These are phyloP conservation scores for Talaromyces sp. DNA, from an alignment of 2,329 filamentous ascomycete genomes.

Conservation along the genomic window DNA sequence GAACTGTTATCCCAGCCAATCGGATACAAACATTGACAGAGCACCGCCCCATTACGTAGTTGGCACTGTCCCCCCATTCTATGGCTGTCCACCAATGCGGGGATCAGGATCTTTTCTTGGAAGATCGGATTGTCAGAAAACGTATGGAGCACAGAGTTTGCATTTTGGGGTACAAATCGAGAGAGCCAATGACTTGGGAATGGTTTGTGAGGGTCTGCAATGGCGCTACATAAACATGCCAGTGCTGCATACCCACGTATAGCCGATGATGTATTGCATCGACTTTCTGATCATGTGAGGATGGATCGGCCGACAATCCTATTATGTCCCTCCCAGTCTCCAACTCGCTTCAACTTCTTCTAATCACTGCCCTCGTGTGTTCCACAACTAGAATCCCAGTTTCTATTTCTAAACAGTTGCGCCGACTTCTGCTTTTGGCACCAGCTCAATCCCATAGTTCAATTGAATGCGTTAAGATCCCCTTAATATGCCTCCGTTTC, in stretches of 20 bases:
- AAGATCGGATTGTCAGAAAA: neutral
- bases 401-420: neutral
- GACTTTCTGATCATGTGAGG: conserved; percentile 27
- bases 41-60: neutral
- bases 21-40: neutral
- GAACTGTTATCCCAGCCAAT: neutral
- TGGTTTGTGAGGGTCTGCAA: neutral
- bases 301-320: conserved; percentile 6
- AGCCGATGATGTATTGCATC: conserved; percentile 2
- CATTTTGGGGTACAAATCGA: neutral
- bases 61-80: neutral
- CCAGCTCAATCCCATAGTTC: neutral
- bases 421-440: neutral
- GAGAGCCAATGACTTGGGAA: neutral
- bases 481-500: conserved; percentile 61
- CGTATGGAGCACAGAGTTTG: conserved; percentile 2
- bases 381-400: neutral
- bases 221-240: neutral
- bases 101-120: neutral
- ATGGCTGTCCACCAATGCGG: neutral
- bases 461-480: neutral
- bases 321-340: neutral
- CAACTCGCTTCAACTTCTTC: neutral
- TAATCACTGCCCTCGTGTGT: neutral
- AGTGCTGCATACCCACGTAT: neutral